Evolutionary conservation across 2,329 filamentous ascomycete genomes (phyloP).

Genomic region (Phaeomoniella chlamydospora): DNA sequence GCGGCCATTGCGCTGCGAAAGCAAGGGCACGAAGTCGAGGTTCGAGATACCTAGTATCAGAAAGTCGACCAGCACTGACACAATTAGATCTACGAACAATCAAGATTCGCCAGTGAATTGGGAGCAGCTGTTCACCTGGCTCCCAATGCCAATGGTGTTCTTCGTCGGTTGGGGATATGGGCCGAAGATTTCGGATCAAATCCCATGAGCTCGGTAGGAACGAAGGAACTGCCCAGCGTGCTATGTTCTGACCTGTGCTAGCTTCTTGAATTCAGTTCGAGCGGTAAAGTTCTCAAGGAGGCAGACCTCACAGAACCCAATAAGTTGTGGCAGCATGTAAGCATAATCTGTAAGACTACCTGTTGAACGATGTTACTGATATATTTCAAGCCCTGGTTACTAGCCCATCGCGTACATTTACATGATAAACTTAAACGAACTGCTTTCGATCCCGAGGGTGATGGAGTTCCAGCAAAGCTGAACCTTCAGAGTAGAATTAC

Average conservation of each 20-base stretch:
- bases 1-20: constrained; percentile 32
- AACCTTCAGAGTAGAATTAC: constrained; percentile 28
- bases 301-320: constrained; percentile 21
- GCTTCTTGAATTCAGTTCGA: too few species aligned
- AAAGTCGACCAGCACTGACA: too few species aligned
- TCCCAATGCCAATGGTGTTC: constrained; percentile 45
- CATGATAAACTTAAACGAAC: constrained; percentile 36
- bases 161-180: constrained; percentile 30
- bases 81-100: constrained; percentile 44
- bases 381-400: constrained; percentile 31
- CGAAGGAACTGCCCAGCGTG: too few species aligned
- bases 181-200: constrained; percentile 25
- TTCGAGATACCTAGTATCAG: too few species aligned
- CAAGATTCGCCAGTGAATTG: constrained; percentile 37
- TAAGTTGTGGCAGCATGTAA: constrained; percentile 33
- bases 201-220: too few species aligned
- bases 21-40: constrained; percentile 36
- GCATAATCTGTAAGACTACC: too few species aligned
- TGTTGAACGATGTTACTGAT: too few species aligned
- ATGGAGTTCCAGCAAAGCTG: constrained; percentile 21
- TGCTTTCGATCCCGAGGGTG: constrained; percentile 24
- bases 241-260: too few species aligned
- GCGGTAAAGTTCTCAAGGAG: too few species aligned
- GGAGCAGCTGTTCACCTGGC: constrained; percentile 50
- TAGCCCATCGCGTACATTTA: constrained; percentile 38